phyloP scores from a whole-genome alignment of 345 rosid genomes.

The Eucalyptus pauciflora region DNA sequence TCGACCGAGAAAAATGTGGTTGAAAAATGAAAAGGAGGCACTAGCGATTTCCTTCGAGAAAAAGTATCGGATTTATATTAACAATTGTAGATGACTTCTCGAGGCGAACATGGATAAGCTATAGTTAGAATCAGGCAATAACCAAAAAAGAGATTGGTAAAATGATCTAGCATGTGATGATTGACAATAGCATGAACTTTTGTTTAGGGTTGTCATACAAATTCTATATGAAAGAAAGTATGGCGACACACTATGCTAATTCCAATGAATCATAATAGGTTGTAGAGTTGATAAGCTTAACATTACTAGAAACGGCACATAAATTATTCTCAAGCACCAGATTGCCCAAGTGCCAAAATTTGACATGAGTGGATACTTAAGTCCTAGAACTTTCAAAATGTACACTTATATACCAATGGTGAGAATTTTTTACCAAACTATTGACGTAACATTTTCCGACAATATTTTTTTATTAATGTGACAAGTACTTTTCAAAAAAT shows the following conservation, averaged over 20 bases:
- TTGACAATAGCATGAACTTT: neutral
- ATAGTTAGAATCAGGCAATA: neutral
- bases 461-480: too few species aligned
- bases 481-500: too few species aligned
- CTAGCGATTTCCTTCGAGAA: neutral
- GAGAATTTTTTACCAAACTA: fast-evolving
- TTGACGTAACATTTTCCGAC: fast-evolving
- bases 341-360: too few species aligned
- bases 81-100: neutral
- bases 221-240: neutral
- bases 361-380: fast-evolving
- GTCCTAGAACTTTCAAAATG: too few species aligned
- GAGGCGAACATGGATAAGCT: neutral
- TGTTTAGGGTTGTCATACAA: neutral
- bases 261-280: neutral
- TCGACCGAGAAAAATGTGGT: neutral
- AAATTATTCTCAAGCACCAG: neutral
- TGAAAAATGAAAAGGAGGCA: neutral
- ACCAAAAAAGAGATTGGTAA: neutral
- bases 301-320: neutral
- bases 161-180: neutral
- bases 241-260: neutral
- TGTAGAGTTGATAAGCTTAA: neutral
- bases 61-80: neutral
- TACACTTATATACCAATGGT: too few species aligned